Base-by-base conservation (phyloP, 805 yeast genomes). In the Wickerhamomyces bovis region DNA sequence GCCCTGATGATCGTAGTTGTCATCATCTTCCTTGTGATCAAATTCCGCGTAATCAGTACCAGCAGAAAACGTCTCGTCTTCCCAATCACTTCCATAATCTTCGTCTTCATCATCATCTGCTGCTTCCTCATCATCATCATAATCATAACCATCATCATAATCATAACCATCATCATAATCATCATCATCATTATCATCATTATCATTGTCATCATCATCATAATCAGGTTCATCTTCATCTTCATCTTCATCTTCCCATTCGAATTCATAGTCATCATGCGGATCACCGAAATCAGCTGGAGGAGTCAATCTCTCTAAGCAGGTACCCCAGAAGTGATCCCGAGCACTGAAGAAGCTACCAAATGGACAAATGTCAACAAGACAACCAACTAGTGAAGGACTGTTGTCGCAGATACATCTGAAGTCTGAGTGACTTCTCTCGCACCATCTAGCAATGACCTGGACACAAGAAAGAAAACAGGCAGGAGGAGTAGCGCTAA, bases 321-420 rank as follows among this genome's bases (percentile, higher is more conserved):
- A 75, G 4, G 78, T 72, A 1, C 78, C 79, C 57, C 67, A 55
- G 49, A 62, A 75, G 55, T 75, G 80, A 50, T 75, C 79, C 57
- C 77, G 61, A 15, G 74, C 66, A 42, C 71, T 62, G 48, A 66
- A 66, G 50, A 69, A 72, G 18, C 51, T 58, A 2, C 74, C 75
- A 43, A 61, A 65, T 2, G 76, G 74, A 53, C 80, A 75, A 33
- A 70, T 63, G 50, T 73, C 77, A 36, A 64, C 66, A 33, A 75
- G 57, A 52, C 81, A 76, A 5, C 72, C 75, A 21, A 72, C 55
- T 16, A 75, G 48, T 6, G 69, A 55, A 11, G 67, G 67, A 42
- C 66, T 66, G 38, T 62, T 63, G 19, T 58, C 56, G 54, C 78
- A 74, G 45, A 73, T 46, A 49, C 77, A 70, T 11, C 59, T 56